phyloP scores from a whole-genome alignment of 2,329 filamentous ascomycete genomes.

The Apiospora arundinis region DNA sequence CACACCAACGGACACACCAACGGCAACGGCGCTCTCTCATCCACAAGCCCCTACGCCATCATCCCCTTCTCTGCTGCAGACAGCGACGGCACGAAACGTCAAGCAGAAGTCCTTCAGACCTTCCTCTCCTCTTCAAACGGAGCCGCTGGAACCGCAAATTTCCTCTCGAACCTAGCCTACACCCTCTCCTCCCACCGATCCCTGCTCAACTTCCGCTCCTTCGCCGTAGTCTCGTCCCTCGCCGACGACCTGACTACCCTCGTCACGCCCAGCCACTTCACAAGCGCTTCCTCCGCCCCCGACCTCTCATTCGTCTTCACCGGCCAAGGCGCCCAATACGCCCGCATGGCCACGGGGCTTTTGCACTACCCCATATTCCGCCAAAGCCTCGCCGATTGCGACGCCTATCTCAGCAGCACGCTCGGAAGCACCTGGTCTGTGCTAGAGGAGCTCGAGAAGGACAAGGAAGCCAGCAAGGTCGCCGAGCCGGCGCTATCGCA shows the following conservation, averaged over 20 bases:
- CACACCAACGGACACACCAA: slow-evolving; percentile 11
- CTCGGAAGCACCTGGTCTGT: slow-evolving; percentile 34
- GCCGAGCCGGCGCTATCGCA: slow-evolving; percentile 39
- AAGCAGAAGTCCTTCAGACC: slow-evolving; percentile 15
- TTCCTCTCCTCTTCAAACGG: slow-evolving; percentile 9
- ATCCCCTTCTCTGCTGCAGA: slow-evolving; percentile 19
- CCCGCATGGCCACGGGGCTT: slow-evolving; percentile 41
- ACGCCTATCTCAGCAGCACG: slow-evolving; percentile 26
- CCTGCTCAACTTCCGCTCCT: slow-evolving; percentile 19
- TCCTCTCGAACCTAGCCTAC: slow-evolving; percentile 12
- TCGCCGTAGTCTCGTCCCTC: slow-evolving; percentile 9
- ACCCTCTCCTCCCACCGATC: slow-evolving; percentile 13
- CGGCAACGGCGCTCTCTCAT: background rate
- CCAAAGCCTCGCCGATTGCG: slow-evolving; percentile 28
- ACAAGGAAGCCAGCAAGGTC: slow-evolving; percentile 30
- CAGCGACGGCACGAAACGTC: background rate
- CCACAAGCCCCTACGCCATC: background rate
- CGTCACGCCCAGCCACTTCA: slow-evolving; percentile 2
- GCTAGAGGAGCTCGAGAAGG: slow-evolving; percentile 30
- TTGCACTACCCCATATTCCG: slow-evolving; percentile 28
- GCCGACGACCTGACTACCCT: background rate
- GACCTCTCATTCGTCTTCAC: slow-evolving; percentile 42
- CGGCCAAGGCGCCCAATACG: slow-evolving; percentile 44
- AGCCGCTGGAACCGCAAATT: background rate
- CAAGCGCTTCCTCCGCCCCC: slow-evolving; percentile 25